A percentile compares a stretch with the other conserved stretches of the same genome.
phyloP scores from a whole-genome alignment of 2,329 filamentous ascomycete species.

The Aspergillus texensis region DNA sequence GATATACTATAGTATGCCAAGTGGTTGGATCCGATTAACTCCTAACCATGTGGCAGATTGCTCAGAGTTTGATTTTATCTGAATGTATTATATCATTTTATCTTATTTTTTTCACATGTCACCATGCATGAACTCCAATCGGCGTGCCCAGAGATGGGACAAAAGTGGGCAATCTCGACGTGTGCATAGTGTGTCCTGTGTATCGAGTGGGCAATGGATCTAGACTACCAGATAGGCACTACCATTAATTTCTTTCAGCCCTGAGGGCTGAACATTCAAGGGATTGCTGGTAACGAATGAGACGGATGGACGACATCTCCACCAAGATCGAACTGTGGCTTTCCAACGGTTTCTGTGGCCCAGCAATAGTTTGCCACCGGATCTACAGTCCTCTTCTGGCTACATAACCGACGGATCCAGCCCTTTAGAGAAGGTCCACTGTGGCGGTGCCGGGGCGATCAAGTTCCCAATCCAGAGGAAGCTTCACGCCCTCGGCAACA shows the following conservation, averaged over 20 bases:
- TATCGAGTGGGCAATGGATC: neutral
- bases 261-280: neutral
- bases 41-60: constrained; percentile 2
- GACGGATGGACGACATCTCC: neutral
- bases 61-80: neutral
- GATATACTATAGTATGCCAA: neutral
- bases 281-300: neutral
- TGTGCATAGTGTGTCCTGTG: too few relatives aligned
- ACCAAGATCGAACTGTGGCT: neutral
- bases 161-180: neutral
- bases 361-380: constrained; percentile 5
- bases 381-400: neutral
- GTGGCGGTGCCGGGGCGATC: constrained; percentile 1
- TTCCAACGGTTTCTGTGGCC: constrained; percentile 5
- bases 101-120: neutral
- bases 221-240: neutral
- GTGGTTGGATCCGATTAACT: neutral
- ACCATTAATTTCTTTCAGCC: neutral
- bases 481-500: neutral
- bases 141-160: neutral
- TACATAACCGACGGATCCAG: neutral
- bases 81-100: neutral
- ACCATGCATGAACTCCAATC: neutral
- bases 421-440: neutral
- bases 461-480: neutral